phyloP scores from a whole-genome alignment of 345 rosid genomes.

The Isatis tinctoria region DNA sequence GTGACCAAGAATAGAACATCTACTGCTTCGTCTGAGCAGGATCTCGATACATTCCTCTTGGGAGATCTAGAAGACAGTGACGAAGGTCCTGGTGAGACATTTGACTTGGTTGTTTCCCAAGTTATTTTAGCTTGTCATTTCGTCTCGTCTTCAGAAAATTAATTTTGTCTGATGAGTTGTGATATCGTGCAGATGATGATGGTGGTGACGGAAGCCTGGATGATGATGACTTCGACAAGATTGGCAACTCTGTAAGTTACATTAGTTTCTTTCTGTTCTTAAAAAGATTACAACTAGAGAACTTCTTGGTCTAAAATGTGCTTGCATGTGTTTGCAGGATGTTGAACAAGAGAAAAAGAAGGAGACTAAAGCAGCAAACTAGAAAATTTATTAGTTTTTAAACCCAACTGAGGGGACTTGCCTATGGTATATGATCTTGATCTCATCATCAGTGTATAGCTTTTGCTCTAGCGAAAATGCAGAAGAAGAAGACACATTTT shows the following conservation, averaged over 20 bases:
- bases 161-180: background rate
- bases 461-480: constrained; percentile 22
- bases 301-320: background rate
- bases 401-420: background rate
- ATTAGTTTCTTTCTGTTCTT: background rate
- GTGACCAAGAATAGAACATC: constrained; percentile 43
- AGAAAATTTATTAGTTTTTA: constrained; percentile 13
- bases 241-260: constrained; percentile 73
- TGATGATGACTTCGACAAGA: constrained; percentile 95
- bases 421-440: constrained; percentile 8
- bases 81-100: constrained; percentile 60
- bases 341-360: constrained; percentile 61
- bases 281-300: background rate
- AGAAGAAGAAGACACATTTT: constrained; percentile 18
- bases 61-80: constrained; percentile 92
- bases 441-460: constrained; percentile 29
- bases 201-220: constrained; percentile 50
- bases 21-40: constrained; percentile 68
- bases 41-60: constrained; percentile 78
- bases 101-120: constrained; percentile 8
- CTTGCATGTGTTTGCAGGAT: constrained; percentile 40
- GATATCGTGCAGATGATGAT: constrained; percentile 52
- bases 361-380: constrained; percentile 12
- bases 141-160: background rate
- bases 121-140: background rate